Conservation (phyloP, 257 asterid species). For the Gardenia jasminoides region DNA sequence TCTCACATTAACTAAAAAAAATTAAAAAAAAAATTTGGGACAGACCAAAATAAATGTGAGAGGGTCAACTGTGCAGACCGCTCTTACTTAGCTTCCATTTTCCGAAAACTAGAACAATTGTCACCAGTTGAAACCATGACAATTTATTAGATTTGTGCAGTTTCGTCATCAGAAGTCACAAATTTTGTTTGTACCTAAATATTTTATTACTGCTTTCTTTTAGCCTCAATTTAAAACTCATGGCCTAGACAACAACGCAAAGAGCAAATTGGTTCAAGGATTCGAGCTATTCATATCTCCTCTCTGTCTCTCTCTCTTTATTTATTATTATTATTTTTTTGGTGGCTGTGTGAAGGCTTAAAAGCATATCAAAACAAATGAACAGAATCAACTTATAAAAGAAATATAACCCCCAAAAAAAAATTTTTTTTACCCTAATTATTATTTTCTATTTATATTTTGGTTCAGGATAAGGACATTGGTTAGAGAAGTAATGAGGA, state of each 20-base stretch:
- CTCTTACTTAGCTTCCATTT: too few relatives aligned
- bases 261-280: background rate
- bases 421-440: too few relatives aligned
- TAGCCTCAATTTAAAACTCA: background rate
- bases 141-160: slow-evolving; percentile 4
- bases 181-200: background rate
- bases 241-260: background rate
- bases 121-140: too few relatives aligned
- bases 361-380: background rate
- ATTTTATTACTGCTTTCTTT: background rate
- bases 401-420: background rate
- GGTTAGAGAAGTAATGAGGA: background rate
- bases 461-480: background rate
- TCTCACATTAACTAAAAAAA: too few relatives aligned
- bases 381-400: background rate
- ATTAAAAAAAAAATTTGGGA: too few relatives aligned
- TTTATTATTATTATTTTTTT: too few relatives aligned
- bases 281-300: too few relatives aligned
- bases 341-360: too few relatives aligned
- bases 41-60: too few relatives aligned
- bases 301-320: too few relatives aligned
- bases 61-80: slow-evolving; percentile 44
- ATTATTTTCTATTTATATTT: too few relatives aligned
- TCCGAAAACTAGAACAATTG: too few relatives aligned
- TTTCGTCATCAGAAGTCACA: background rate